Conservation (phyloP, 2,329 filamentous ascomycete species). For the Cladosporium oxysporum region DNA sequence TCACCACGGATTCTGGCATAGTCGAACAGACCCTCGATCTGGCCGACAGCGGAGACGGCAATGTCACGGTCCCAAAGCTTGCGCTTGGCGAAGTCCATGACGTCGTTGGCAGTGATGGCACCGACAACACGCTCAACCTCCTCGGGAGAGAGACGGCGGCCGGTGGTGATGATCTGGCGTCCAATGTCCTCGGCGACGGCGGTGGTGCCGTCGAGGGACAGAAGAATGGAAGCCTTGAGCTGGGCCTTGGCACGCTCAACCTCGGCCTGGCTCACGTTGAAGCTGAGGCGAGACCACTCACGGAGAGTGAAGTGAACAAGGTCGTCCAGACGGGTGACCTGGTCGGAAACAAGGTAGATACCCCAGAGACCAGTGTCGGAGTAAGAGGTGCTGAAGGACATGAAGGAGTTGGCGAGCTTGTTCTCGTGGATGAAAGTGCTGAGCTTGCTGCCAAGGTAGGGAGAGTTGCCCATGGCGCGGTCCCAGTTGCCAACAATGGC, state of each 20-base stretch:
- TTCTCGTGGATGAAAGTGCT: conserved; percentile 92
- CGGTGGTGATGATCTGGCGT: conserved; percentile 96
- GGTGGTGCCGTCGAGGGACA: conserved; percentile 95
- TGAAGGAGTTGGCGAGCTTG: conserved; percentile 98
- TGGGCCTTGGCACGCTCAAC: conserved; percentile 98
- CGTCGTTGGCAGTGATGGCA: conserved; percentile 88
- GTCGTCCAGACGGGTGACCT: conserved; percentile 84
- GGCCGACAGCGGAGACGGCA: conserved; percentile 88
- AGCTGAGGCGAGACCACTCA: conserved; percentile 94
- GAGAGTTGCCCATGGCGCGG: conserved; percentile 95
- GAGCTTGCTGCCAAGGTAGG: conserved; percentile 97
- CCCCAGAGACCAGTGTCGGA: conserved; percentile 99
- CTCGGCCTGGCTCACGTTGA: conserved; percentile 84
- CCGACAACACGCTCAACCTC: conserved; percentile 94
- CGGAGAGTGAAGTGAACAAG: conserved; percentile 97
- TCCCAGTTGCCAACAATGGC: conserved; percentile 99
- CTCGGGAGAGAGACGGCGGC: conserved; percentile 83
- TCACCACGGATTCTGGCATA: conserved; percentile 79
- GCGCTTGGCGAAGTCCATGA: conserved; percentile 92
- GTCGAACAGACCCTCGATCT: conserved; percentile 79
- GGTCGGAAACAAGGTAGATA: conserved; percentile 96
- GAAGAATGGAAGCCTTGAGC: conserved; percentile 96
- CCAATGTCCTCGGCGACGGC: conserved; percentile 98
- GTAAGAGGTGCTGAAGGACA: conserved; percentile 99
- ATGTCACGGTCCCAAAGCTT: conserved; percentile 98